A percentile compares a stretch with the other conserved stretches of the same genome.
Evolutionary conservation across 1,284 basidiomycete species (phyloP).

Genomic region (Papiliotrema flavescens): DNA sequence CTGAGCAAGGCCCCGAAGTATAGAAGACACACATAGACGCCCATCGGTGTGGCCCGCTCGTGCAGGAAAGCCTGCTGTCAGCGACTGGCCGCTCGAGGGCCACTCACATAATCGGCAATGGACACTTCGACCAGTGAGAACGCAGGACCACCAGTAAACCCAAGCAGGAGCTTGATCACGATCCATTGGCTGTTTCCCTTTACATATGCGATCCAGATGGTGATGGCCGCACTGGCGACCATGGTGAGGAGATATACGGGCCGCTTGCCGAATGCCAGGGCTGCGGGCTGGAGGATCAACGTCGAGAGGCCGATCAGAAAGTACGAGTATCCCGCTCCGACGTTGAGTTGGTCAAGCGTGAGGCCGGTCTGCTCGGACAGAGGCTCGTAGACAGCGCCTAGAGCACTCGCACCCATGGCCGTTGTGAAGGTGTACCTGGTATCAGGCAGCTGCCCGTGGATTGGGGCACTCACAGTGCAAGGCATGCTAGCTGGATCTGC

Average conservation of each 20-base stretch:
- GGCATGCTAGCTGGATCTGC: conserved; percentile 15
- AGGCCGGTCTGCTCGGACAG: conserved; percentile 22
- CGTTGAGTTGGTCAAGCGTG: conserved; percentile 25
- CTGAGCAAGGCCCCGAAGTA: conserved; percentile 20
- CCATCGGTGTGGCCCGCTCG: conserved; percentile 23
- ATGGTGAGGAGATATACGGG: conserved; percentile 19
- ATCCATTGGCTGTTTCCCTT: conserved; percentile 17
- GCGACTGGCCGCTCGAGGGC: background rate
- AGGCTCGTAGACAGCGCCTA: conserved; percentile 25
- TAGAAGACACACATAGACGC: conserved; percentile 17
- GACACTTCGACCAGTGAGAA: conserved; percentile 24
- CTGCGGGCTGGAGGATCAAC: conserved; percentile 18
- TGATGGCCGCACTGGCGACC: conserved; percentile 6
- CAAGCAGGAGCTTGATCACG: conserved; percentile 13
- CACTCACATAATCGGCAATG: conserved; percentile 16
- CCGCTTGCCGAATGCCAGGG: conserved; percentile 27
- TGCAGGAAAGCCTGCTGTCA: conserved; percentile 21
- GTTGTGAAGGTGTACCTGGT: conserved; percentile 9
- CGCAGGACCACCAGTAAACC: conserved; percentile 18
- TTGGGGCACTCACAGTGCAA: conserved; percentile 3
- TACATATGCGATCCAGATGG: conserved; percentile 18
- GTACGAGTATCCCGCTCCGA: conserved; percentile 26
- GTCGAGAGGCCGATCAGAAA: conserved; percentile 19
- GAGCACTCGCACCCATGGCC: conserved; percentile 8
- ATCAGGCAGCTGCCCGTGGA: background rate